phyloP scores from a whole-genome alignment of 345 rosid species.

The Luvunga scandens region DNA sequence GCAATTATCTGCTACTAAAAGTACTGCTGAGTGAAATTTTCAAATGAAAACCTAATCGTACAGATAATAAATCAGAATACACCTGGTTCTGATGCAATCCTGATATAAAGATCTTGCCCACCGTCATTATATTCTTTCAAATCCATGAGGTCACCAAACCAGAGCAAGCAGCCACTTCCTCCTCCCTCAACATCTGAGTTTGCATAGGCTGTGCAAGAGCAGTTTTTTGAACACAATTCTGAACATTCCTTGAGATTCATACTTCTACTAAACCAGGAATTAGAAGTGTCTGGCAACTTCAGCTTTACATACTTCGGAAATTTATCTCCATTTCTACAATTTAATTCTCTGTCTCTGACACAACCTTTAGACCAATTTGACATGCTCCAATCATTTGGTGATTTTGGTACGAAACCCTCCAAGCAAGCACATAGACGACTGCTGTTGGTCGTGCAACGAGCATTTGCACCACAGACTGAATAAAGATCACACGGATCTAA shows the following conservation, averaged over 20 bases:
- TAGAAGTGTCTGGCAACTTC: constrained; percentile 45
- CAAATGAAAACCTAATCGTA: too few relatives aligned
- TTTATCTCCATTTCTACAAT: constrained; percentile 34
- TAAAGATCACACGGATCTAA: constrained; percentile 45
- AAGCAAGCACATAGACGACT: constrained; percentile 45
- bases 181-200: constrained; percentile 31
- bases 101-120: constrained; percentile 26
- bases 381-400: constrained; percentile 34
- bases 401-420: constrained; percentile 41
- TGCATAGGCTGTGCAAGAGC: constrained; percentile 54
- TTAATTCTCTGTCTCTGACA: constrained; percentile 30
- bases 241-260: constrained; percentile 28
- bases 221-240: constrained; percentile 33
- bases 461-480: constrained; percentile 38
- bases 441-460: constrained; percentile 33
- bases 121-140: constrained; percentile 14
- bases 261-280: constrained; percentile 20
- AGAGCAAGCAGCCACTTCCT: constrained; percentile 52
- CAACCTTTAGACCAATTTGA: constrained; percentile 55
- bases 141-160: constrained; percentile 47
- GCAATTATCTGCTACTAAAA: not conserved
- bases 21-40: not conserved
- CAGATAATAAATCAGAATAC: constrained; percentile 1
- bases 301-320: constrained; percentile 27
- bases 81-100: constrained; percentile 27